These are phyloP conservation scores for Teratosphaeria nubilosa DNA, from an alignment of 2,329 filamentous ascomycete genomes.

Conservation along the genomic window DNA sequence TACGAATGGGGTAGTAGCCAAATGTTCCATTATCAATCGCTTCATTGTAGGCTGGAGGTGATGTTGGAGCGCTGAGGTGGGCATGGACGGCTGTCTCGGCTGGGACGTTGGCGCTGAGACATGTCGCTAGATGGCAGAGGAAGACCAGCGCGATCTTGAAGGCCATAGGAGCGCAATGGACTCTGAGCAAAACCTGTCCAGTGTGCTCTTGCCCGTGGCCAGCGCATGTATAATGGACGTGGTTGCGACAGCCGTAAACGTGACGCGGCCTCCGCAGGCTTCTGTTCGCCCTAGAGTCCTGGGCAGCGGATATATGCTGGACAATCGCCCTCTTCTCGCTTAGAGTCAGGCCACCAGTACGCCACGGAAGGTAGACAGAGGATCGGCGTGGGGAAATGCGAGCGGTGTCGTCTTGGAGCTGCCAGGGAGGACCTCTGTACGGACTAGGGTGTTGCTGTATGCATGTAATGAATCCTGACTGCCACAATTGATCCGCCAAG, in stretches of 20 bases:
- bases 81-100: constrained; percentile 1
- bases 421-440: neutral
- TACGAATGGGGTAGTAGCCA: constrained; percentile 18
- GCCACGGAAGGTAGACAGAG: neutral
- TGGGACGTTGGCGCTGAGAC: constrained; percentile 5
- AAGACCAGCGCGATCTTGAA: constrained; percentile 10
- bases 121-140: constrained; percentile 15
- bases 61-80: neutral
- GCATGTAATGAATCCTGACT: neutral
- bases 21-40: constrained; percentile 20
- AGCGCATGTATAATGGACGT: neutral
- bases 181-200: neutral
- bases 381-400: neutral
- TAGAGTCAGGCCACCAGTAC: neutral
- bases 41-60: constrained; percentile 11
- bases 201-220: neutral
- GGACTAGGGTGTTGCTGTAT: neutral
- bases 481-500: neutral
- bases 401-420: neutral
- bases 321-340: neutral
- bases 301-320: neutral
- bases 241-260: neutral
- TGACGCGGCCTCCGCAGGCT: neutral
- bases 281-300: neutral
- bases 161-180: neutral